A percentile compares a stretch with the other conserved stretches of the same genome.
phyloP scores from a whole-genome alignment of 257 asterid species.

The Nyctanthes arbortristis region DNA sequence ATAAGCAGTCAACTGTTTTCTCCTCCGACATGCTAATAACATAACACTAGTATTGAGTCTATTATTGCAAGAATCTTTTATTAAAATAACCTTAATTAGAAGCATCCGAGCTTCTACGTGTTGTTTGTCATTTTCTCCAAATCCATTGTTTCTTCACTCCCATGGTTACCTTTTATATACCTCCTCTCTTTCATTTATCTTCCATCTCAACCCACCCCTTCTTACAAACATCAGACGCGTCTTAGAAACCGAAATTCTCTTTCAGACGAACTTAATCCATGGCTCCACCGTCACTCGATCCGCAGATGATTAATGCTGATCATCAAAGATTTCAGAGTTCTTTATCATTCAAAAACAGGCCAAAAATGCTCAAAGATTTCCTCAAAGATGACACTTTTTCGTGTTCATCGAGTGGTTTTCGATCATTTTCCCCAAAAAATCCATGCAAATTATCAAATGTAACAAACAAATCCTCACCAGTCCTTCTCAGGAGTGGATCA shows the following conservation, averaged over 20 bases:
- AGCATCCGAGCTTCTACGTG: constrained; percentile 59
- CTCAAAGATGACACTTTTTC: constrained; percentile 46
- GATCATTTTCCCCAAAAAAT: constrained; percentile 19
- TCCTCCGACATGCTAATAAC: constrained; percentile 44
- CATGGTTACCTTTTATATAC: constrained; percentile 3
- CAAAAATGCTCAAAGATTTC: constrained; percentile 71
- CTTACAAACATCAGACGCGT: not conserved
- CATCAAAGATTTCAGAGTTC: constrained; percentile 22
- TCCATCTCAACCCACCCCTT: not conserved
- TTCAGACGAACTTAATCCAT: constrained; percentile 10
- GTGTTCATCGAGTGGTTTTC: constrained; percentile 25
- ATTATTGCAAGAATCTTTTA: constrained; percentile 21
- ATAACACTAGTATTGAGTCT: constrained; percentile 6
- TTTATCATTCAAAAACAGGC: constrained; percentile 35
- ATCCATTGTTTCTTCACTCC: constrained; percentile 31
- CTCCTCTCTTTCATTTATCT: constrained; percentile 2
- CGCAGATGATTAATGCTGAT: not conserved
- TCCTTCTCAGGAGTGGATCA: constrained; percentile 51
- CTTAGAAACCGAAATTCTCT: not conserved
- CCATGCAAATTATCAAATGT: constrained; percentile 29
- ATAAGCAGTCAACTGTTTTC: constrained; percentile 13
- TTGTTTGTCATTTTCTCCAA: constrained; percentile 49
- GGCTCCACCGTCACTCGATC: constrained; percentile 28
- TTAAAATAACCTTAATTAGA: constrained; percentile 19
- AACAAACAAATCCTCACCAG: constrained; percentile 29